Percentiles rank a stretch among this genome's conserved stretches.
Evolutionary conservation across 2,329 filamentous ascomycete species (phyloP).

Genomic region (Ascochyta koolunga): DNA sequence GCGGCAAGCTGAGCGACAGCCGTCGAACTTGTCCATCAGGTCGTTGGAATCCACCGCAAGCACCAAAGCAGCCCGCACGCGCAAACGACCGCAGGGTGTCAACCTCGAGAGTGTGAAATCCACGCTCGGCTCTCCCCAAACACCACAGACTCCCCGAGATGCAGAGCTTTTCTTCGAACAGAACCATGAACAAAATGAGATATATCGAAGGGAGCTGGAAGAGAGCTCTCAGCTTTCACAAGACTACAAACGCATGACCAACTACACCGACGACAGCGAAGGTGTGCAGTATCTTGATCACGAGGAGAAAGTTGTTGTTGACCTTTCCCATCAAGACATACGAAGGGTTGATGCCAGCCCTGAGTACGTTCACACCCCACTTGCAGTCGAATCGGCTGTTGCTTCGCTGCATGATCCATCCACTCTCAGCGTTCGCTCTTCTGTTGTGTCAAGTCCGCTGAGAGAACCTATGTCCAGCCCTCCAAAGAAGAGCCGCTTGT

Average conservation of each 20-base stretch:
- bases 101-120: constrained; percentile 59
- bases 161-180: constrained; percentile 58
- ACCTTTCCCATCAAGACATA: constrained; percentile 70
- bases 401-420: constrained; percentile 89
- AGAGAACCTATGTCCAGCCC: constrained; percentile 26
- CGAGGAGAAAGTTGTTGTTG: constrained; percentile 55
- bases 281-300: constrained; percentile 61
- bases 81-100: constrained; percentile 59
- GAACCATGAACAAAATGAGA: constrained; percentile 66
- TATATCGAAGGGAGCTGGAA: constrained; percentile 55
- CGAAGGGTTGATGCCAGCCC: constrained; percentile 74
- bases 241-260: constrained; percentile 51
- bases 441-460: constrained; percentile 30
- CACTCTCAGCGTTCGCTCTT: constrained; percentile 62
- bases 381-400: constrained; percentile 85
- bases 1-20: constrained; percentile 60
- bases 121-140: constrained; percentile 48
- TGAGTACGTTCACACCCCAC: constrained; percentile 72
- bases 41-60: constrained; percentile 65
- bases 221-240: constrained; percentile 50
- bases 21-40: constrained; percentile 64
- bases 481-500: constrained; percentile 32
- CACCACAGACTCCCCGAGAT: constrained; percentile 45
- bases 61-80: constrained; percentile 61
- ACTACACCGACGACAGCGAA: constrained; percentile 62